Percentiles rank a stretch among this genome's conserved stretches.
These are phyloP conservation scores for Blastobotrys robertii DNA, from an alignment of 805 yeast species.

Conservation along the genomic window DNA sequence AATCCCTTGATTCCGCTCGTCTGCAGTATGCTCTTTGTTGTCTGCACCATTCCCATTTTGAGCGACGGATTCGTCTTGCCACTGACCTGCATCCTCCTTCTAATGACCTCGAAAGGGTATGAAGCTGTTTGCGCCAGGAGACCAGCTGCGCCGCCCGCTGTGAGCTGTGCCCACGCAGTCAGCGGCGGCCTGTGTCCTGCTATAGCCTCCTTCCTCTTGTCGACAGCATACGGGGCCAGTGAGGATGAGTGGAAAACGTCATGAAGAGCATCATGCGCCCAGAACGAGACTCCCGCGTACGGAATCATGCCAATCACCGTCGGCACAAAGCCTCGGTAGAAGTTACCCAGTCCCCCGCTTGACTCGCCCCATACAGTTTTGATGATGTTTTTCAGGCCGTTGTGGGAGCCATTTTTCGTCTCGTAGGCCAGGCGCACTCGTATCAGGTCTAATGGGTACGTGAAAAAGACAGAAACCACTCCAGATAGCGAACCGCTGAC, in stretches of 20 bases:
- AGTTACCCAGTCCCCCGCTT: slow-evolving; percentile 42
- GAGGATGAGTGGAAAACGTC: slow-evolving; percentile 64
- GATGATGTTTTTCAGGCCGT: slow-evolving; percentile 6
- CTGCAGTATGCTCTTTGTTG: slow-evolving; percentile 46
- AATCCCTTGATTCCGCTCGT: slow-evolving; percentile 82
- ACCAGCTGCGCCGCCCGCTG: slow-evolving; percentile 96
- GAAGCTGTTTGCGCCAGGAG: slow-evolving; percentile 93
- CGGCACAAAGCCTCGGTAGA: slow-evolving; percentile 90
- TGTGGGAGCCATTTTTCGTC: slow-evolving; percentile 33
- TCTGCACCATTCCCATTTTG: slow-evolving; percentile 11
- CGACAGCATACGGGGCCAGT: slow-evolving; percentile 39
- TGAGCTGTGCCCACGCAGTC: slow-evolving; percentile 81
- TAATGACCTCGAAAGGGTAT: slow-evolving; percentile 89
- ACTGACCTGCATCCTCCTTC: slow-evolving; percentile 94
- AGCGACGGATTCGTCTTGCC: slow-evolving; percentile 52
- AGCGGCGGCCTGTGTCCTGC: slow-evolving; percentile 47
- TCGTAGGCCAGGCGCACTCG: slow-evolving; percentile 90
- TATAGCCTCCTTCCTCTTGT: slow-evolving; percentile 4
- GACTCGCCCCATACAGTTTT: slow-evolving; percentile 23
- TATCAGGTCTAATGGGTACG: slow-evolving; percentile 86
- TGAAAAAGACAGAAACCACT: slow-evolving; percentile 70
- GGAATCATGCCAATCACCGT: slow-evolving; percentile 95
- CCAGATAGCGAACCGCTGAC: slow-evolving; percentile 90
- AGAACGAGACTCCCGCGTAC: slow-evolving; percentile 94
- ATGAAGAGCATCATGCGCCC: slow-evolving; percentile 85